Base-by-base conservation (phyloP, 169 alveolate species). In the Plasmodium relictum region DNA sequence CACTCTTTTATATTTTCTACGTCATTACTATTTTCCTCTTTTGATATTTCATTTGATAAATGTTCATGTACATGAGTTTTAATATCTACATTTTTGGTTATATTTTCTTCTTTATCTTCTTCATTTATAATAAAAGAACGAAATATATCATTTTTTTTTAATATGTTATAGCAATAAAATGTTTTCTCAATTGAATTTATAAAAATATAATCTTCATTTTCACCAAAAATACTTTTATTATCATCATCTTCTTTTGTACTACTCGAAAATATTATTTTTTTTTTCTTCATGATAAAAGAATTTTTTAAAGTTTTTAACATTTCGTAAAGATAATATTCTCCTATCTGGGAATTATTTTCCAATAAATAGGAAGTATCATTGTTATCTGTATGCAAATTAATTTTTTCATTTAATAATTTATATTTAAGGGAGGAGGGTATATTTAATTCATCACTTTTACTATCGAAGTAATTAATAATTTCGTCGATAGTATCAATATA, bases 401-500 rank as follows among this genome's bases (percentile, higher is more conserved):
- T 42, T 69, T 70, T 78, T 78, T 63, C 89, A 6, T 41, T 52
- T 42, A 56, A 20, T 58, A 78, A 78, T 78, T 58, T 78, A 12
- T 78, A 14, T 48, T 65, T 78, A 39, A 78, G 39, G 20, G 73
- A 20, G 14, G 39, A n/a, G 4, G 76, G 70, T 41, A 78, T 16
- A 69, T 42, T 52, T 45, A 65, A 18, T 37, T 42, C 31, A 48
- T 70, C 65, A 65, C 48, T 58, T 22, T 12, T 16, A 31, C 70
- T 66, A 18, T 78, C 76, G 37, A 78, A 14, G 68, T 48, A 78
- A 24, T 54, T 66, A 63, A 78, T 69, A 63, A 78, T 78, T 26
- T 78, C 73, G 41, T 78, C 89, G 18, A 78, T 45, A 18, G 89
- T 48, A 18, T 78, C 76, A 70, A 41, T 59, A 58, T 78, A 78